Base-by-base conservation (phyloP, 2,329 filamentous ascomycete species). In the Diplodia seriata region DNA sequence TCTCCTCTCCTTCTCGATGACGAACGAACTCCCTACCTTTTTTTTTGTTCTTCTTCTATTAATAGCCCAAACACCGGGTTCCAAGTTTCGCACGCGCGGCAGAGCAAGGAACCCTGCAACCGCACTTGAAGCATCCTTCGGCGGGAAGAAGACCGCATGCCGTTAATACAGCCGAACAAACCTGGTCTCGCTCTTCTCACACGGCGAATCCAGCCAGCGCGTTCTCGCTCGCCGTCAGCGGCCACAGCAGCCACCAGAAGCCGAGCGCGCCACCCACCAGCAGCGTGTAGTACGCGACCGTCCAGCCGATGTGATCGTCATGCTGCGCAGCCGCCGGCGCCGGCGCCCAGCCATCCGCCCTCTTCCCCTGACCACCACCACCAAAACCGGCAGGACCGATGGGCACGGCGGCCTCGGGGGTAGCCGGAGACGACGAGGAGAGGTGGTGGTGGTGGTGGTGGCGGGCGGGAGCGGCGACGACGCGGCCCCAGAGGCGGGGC, bases 401-500 rank as follows among this genome's bases (percentile, higher is more conserved):
- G 18, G 78, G 77, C 33, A 81, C 76, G 23, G 47, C 76, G 23
- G 47, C 66, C 36, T 67, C 64, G 31, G 47, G n/a, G 12, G 53
- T 38, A 8, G 33, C 55, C 4, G 20, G 31, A 3, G 76, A 78
- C 4, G 80, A 86, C 2, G 23, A 26, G 23, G 73, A 89, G n/a
- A 23, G 23, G 23, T 23, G 23, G 23, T 23, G 23, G 23, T 23
- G 23, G 23, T 26, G 23, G 23, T 26, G 23, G 23, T 26, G 23
- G 76, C 8, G 38, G 31, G 31, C 31, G 31, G 31, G 31, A 7
- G 31, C 31, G 31, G 31, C 31, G 31, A 26, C 38, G 29, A 97
- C 87, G 9, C 86, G 83, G 0, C 95, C 94, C 89, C 91, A 97
- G 68, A 98, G 81, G 7, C 93, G 86, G 26, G 95, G 95, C 61